Evolutionary conservation across 2,329 filamentous ascomycete genomes (phyloP).

Genomic region (Colletotrichum eremochloae): DNA sequence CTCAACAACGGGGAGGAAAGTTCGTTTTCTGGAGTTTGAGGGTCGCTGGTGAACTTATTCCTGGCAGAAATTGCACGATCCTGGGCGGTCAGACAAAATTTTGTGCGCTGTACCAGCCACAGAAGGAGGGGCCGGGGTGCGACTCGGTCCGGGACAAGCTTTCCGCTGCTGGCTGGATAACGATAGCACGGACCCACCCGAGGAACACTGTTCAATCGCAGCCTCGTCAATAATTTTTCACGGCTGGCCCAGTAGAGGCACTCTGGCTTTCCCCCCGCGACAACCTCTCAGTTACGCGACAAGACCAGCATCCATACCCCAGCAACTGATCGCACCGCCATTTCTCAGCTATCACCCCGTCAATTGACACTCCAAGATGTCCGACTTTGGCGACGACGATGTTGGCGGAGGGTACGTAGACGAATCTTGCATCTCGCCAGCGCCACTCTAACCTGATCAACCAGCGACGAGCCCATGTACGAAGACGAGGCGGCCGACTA

Average conservation of each 20-base stretch:
- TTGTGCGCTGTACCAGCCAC: conserved; percentile 32
- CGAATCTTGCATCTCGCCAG: conserved; percentile 27
- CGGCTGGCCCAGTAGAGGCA: conserved; percentile 32
- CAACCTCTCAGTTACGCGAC: conserved; percentile 23
- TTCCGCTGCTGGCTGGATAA: conserved; percentile 26
- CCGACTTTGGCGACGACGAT: conserved; percentile 78
- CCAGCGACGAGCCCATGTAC: conserved; percentile 77
- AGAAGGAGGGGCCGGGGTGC: conserved; percentile 19
- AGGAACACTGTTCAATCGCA: conserved; percentile 29
- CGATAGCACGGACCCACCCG: conserved; percentile 24
- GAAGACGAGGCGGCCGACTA: conserved; percentile 74
- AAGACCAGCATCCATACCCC: not conserved
- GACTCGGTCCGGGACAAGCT: conserved; percentile 40
- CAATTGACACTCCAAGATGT: conserved; percentile 64
- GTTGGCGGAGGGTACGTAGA: conserved; percentile 38
- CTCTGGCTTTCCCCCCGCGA: conserved; percentile 25
- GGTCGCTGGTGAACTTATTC: conserved; percentile 32
- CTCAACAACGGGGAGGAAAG: conserved; percentile 9
- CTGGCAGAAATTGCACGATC: conserved; percentile 29
- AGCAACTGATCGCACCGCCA: not conserved
- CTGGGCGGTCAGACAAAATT: conserved; percentile 39
- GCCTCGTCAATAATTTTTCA: conserved; percentile 44
- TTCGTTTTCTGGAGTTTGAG: not conserved
- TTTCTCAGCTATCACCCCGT: not conserved
- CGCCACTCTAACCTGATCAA: conserved; percentile 21